These are phyloP conservation scores for Lasiosphaeria miniovina DNA, from an alignment of 495 filamentous ascomycete genomes.

Conservation along the genomic window DNA sequence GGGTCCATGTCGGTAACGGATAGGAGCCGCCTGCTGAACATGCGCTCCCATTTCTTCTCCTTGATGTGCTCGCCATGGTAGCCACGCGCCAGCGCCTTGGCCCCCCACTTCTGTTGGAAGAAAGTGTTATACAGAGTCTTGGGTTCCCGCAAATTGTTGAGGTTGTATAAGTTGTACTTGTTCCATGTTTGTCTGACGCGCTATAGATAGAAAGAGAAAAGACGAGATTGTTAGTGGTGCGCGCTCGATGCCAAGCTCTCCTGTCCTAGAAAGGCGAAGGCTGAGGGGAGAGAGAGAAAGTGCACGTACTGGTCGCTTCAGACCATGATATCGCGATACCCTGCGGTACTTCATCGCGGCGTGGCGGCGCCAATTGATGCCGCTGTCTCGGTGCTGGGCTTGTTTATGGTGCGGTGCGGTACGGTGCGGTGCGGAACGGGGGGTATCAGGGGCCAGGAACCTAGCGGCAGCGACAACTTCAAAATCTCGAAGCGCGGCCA, in stretches of 20 bases:
- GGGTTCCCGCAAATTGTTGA: constrained; percentile 45
- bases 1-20: constrained; percentile 84
- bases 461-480: background rate
- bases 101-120: constrained; percentile 97
- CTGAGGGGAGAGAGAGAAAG: too few relatives aligned
- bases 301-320: constrained; percentile 57
- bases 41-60: constrained; percentile 85
- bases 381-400: background rate
- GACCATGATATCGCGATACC: constrained; percentile 54
- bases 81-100: constrained; percentile 74
- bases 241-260: background rate
- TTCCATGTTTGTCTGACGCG: constrained; percentile 97
- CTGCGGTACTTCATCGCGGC: constrained; percentile 52
- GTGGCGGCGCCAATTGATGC: constrained; percentile 15
- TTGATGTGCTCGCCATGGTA: constrained; percentile 95
- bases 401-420: background rate
- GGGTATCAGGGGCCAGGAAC: background rate
- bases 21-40: constrained; percentile 76
- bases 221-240: too few relatives aligned
- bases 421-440: background rate
- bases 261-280: background rate
- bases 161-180: constrained; percentile 94
- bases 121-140: constrained; percentile 57
- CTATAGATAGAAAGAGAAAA: constrained; percentile 41
- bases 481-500: constrained; percentile 3